These are phyloP conservation scores for Leishmania lainsoni DNA, from an alignment of 208 protist genomes.

Conservation along the genomic window DNA sequence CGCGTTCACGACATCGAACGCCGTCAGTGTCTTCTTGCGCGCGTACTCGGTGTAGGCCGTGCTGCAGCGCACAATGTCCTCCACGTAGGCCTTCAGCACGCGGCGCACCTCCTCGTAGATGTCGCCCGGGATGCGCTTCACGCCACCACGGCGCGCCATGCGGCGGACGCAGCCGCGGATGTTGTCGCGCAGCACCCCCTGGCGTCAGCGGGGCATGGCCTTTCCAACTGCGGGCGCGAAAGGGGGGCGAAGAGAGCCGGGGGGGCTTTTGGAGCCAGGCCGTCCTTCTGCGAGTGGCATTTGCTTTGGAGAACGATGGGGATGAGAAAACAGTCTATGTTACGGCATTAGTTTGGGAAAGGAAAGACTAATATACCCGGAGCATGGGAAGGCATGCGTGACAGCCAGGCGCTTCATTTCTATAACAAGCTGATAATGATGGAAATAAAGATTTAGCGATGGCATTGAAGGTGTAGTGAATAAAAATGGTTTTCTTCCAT, in stretches of 20 bases:
- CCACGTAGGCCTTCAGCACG: constrained; percentile 87
- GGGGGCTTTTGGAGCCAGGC: not conserved
- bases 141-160: constrained; percentile 90
- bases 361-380: no score
- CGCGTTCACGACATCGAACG: constrained; percentile 86
- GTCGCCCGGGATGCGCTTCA: constrained; percentile 86
- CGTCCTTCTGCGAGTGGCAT: not conserved
- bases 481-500: not conserved
- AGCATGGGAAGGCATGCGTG: not conserved
- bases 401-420: no score
- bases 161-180: constrained; percentile 81
- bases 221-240: not conserved
- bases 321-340: not conserved
- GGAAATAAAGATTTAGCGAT: no score
- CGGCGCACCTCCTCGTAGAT: constrained; percentile 72
- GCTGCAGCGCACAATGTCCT: constrained; percentile 80
- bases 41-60: constrained; percentile 87
- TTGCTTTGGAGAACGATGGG: not conserved
- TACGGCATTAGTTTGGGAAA: no score
- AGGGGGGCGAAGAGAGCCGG: not conserved
- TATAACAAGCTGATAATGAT: no score
- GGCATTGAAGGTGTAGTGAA: no score
- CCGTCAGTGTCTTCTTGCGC: constrained; percentile 82
- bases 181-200: not conserved
- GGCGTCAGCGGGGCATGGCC: not conserved